phyloP scores from a whole-genome alignment of 2,329 filamentous ascomycete species.

The Davidsoniella eucalypti region DNA sequence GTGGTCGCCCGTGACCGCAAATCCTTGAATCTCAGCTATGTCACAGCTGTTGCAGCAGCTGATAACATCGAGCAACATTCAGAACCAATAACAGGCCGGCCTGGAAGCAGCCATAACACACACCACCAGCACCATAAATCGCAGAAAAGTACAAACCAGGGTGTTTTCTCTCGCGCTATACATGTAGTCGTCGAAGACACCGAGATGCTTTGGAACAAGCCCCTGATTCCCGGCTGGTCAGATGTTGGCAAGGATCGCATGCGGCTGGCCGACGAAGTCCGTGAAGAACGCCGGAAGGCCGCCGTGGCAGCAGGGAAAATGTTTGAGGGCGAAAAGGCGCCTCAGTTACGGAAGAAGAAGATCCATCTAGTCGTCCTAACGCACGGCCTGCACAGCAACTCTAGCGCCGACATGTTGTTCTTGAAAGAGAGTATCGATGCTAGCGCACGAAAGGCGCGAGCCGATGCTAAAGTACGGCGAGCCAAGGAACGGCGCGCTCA shows the following conservation, averaged over 20 bases:
- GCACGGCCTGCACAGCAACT: conserved; percentile 88
- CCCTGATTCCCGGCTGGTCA: conserved; percentile 54
- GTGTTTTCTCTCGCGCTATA: conserved; percentile 72
- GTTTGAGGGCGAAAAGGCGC: conserved; percentile 9
- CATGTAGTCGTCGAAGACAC: conserved; percentile 74
- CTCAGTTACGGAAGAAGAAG: conserved; percentile 46
- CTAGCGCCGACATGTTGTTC: conserved; percentile 91
- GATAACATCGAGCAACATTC: conserved; percentile 3
- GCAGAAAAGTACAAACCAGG: conserved; percentile 27
- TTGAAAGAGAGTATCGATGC: conserved; percentile 94
- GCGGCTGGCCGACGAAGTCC: conserved; percentile 12
- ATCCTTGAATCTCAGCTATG: conserved; percentile 50
- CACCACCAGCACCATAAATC: conserved; percentile 28
- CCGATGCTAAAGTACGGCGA: conserved; percentile 47
- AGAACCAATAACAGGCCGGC: neutral
- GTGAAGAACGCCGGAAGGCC: conserved; percentile 4
- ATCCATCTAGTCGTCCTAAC: conserved; percentile 85
- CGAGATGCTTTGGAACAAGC: conserved; percentile 81
- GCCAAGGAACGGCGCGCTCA: conserved; percentile 28
- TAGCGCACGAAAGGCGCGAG: conserved; percentile 55
- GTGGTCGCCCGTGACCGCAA: conserved; percentile 73
- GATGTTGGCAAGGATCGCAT: conserved; percentile 21
- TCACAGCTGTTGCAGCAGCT: conserved; percentile 27
- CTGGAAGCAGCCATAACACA: neutral
- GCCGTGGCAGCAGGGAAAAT: conserved; percentile 2